Conservation (phyloP, 2,329 filamentous ascomycete species). For the Xylariales sp. region DNA sequence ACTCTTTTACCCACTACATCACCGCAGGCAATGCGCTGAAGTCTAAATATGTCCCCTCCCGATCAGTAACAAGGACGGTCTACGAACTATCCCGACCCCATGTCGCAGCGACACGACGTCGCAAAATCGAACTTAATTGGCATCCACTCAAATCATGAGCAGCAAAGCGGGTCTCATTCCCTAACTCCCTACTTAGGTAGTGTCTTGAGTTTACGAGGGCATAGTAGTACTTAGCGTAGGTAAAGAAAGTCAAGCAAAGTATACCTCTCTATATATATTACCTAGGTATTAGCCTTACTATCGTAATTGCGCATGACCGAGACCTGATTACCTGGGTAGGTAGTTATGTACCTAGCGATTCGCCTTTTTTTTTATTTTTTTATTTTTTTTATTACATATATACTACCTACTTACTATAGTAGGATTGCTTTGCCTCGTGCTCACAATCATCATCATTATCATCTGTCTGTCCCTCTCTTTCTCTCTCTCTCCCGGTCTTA, state of each 20-base stretch:
- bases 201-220: conserved; percentile 3
- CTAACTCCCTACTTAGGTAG: background rate
- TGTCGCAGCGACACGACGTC: conserved; percentile 14
- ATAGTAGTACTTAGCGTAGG: background rate
- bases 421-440: background rate
- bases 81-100: conserved; percentile 4
- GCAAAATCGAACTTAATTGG: conserved; percentile 22
- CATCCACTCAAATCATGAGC: conserved; percentile 17
- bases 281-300: too few relatives aligned
- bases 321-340: too few relatives aligned
- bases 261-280: too few relatives aligned
- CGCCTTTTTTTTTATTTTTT: background rate
- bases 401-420: conserved; percentile 1
- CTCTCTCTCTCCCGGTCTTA: background rate
- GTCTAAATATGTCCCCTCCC: conserved; percentile 5
- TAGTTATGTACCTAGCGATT: background rate
- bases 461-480: too few relatives aligned
- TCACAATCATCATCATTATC: background rate
- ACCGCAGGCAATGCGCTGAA: background rate
- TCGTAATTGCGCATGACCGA: too few relatives aligned
- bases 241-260: too few relatives aligned
- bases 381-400: background rate
- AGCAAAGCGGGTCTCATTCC: conserved; percentile 7
- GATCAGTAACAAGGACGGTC: conserved; percentile 4
- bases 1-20: conserved; percentile 3